A percentile compares a stretch with the other conserved stretches of the same genome.
Conservation (phyloP, 176 grass and related monocot species). For the Echinochloa phyllopogon region DNA sequence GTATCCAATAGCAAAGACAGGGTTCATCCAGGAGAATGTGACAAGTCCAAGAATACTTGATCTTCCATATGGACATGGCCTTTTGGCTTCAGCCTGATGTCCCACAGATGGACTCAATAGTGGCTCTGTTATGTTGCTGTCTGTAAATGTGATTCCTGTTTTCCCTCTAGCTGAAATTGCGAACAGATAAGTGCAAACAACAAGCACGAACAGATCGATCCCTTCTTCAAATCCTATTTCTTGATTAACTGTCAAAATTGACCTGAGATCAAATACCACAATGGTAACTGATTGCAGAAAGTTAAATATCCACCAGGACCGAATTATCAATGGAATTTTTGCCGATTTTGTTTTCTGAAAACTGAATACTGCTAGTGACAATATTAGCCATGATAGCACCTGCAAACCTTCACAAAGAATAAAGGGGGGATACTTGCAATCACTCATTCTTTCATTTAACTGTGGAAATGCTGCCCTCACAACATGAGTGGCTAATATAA, state of each 20-base stretch:
- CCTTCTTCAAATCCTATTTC: constrained; percentile 56
- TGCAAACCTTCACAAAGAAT: constrained; percentile 65
- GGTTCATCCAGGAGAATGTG: constrained; percentile 94
- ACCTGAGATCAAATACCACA: constrained; percentile 68
- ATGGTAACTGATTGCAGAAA: constrained; percentile 71
- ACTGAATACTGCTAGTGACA: constrained; percentile 59
- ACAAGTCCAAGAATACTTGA: constrained; percentile 72
- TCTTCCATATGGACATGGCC: constrained; percentile 62
- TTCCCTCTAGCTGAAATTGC: constrained; percentile 64
- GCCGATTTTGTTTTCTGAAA: constrained; percentile 66
- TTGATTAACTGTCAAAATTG: constrained; percentile 44
- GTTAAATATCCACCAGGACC: constrained; percentile 78
- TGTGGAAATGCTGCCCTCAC: constrained; percentile 50
- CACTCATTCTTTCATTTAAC: constrained; percentile 44
- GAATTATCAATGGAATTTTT: constrained; percentile 64
- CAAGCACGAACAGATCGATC: constrained; percentile 50
- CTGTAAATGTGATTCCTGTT: constrained; percentile 69
- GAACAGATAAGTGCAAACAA: constrained; percentile 69
- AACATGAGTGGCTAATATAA: constrained; percentile 61
- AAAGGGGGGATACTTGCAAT: constrained; percentile 60
- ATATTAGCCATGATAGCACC: constrained; percentile 75
- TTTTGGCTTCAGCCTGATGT: constrained; percentile 64
- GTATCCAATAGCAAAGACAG: constrained; percentile 77
- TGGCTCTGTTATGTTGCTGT: constrained; percentile 64
- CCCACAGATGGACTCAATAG: constrained; percentile 61